Evolutionary conservation across 108 stramenopile species (phyloP).

Genomic region (Discostella stelligeroides): DNA sequence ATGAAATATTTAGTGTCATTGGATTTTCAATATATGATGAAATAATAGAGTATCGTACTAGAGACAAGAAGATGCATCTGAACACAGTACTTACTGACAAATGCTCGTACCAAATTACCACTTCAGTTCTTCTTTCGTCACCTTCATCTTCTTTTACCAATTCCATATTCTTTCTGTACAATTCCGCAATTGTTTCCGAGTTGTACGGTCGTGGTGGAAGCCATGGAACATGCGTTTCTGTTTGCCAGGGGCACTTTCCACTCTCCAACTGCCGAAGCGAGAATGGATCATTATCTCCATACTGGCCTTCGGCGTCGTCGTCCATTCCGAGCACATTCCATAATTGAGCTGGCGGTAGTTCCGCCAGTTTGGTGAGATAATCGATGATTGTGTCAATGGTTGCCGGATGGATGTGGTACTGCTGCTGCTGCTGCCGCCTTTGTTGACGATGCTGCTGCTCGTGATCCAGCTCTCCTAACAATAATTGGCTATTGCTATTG

Average conservation of each 20-base stretch:
- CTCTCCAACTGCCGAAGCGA: constrained; percentile 22
- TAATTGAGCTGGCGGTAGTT: constrained; percentile 13
- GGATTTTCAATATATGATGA: constrained; percentile 2
- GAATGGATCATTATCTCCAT: constrained; percentile 27
- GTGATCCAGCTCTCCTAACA: too few relatives aligned
- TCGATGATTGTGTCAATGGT: constrained; percentile 19
- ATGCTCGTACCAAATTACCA: constrained; percentile 52
- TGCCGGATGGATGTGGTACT: background rate
- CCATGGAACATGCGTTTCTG: constrained; percentile 10
- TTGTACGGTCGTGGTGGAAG: constrained; percentile 31
- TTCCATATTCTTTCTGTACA: constrained; percentile 8
- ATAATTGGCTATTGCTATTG: too few relatives aligned
- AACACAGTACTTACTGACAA: constrained; percentile 5
- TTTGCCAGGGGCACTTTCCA: constrained; percentile 24
- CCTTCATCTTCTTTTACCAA: background rate
- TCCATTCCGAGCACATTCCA: constrained; percentile 33
- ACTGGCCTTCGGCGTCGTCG: background rate
- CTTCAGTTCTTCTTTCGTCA: background rate
- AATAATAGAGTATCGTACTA: too few relatives aligned
- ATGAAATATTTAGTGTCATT: too few relatives aligned
- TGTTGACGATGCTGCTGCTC: too few relatives aligned
- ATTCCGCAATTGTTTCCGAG: constrained; percentile 5
- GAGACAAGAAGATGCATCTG: too few relatives aligned
- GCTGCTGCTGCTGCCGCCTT: too few relatives aligned
- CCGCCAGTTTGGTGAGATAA: constrained; percentile 28